A percentile compares a stretch with the other conserved stretches of the same genome.
Conservation (phyloP, 2,329 filamentous ascomycete species). For the Epichloe glyceriae region DNA sequence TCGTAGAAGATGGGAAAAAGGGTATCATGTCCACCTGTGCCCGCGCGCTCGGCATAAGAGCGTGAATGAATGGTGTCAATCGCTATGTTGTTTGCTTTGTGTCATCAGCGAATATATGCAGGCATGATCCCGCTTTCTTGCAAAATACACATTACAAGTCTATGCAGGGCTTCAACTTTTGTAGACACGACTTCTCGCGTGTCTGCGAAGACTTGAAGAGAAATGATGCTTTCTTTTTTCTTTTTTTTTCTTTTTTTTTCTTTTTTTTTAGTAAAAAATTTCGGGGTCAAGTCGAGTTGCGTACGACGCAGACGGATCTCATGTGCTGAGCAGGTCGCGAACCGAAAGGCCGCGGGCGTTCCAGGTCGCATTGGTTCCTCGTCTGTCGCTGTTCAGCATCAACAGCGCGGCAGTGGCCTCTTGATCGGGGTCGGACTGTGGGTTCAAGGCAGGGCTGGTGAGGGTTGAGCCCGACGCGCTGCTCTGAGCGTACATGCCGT, state of each 20-base stretch:
- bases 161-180: too few relatives aligned
- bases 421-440: slow-evolving; percentile 49
- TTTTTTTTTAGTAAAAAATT: background rate
- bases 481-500: slow-evolving; percentile 25
- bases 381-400: slow-evolving; percentile 74
- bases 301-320: slow-evolving; percentile 18
- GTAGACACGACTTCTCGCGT: too few relatives aligned
- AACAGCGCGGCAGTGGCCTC: slow-evolving; percentile 76
- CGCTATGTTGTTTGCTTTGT: background rate
- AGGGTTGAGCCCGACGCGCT: slow-evolving; percentile 36
- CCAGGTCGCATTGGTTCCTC: slow-evolving; percentile 26
- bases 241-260: background rate
- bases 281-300: background rate
- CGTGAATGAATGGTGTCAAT: background rate
- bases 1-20: background rate
- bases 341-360: slow-evolving; percentile 39
- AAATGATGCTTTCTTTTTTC: too few relatives aligned
- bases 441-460: slow-evolving; percentile 44
- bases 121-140: background rate
- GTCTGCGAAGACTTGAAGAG: too few relatives aligned
- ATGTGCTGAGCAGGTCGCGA: slow-evolving; percentile 39
- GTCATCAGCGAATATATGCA: background rate
- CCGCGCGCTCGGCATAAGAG: background rate
- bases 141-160: too few relatives aligned
- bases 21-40: slow-evolving; percentile 1